These are phyloP conservation scores for Neophaeococcomyces aloes DNA, from an alignment of 2,329 filamentous ascomycete genomes.

Conservation along the genomic window DNA sequence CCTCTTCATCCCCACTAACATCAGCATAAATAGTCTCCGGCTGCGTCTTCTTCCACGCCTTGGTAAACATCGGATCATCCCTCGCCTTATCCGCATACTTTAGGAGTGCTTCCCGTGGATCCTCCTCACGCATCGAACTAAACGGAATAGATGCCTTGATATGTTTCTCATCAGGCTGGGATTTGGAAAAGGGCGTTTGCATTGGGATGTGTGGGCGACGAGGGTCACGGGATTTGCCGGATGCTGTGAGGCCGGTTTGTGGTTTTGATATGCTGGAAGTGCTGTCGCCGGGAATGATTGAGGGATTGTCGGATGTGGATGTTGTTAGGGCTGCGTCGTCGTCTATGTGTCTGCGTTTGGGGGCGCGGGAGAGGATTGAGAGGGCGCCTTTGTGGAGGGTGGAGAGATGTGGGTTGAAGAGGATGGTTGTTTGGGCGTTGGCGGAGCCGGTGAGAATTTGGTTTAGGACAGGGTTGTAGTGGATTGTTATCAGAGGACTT, in stretches of 20 bases:
- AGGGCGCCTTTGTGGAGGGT: slow-evolving; percentile 70
- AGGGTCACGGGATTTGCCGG: slow-evolving; percentile 68
- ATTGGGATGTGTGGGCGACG: slow-evolving; percentile 73
- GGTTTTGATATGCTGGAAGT: slow-evolving; percentile 51
- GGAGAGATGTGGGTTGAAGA: slow-evolving; percentile 79
- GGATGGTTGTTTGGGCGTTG: slow-evolving; percentile 77
- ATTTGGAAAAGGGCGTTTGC: slow-evolving; percentile 82
- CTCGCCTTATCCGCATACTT: slow-evolving; percentile 92
- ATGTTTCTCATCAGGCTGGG: slow-evolving; percentile 78
- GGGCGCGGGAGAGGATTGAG: slow-evolving; percentile 81
- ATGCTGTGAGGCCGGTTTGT: slow-evolving; percentile 60
- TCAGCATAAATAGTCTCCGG: slow-evolving; percentile 87
- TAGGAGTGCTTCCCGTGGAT: slow-evolving; percentile 82
- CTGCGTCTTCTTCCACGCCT: slow-evolving; percentile 84
- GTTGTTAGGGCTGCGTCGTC: slow-evolving; percentile 82
- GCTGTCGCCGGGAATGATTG: slow-evolving; percentile 69
- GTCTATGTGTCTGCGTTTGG: slow-evolving; percentile 90
- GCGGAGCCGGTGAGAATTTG: slow-evolving; percentile 92
- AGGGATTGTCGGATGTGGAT: slow-evolving; percentile 67
- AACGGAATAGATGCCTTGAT: slow-evolving; percentile 82
- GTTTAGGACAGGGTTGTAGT: slow-evolving; percentile 92
- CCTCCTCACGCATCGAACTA: slow-evolving; percentile 88
- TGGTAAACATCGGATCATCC: slow-evolving; percentile 88
- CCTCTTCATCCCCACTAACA: slow-evolving; percentile 65
- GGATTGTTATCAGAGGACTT: slow-evolving; percentile 68